phyloP scores from a whole-genome alignment of 1,139 yeast genomes.

The Scheffersomyces lignicola region DNA sequence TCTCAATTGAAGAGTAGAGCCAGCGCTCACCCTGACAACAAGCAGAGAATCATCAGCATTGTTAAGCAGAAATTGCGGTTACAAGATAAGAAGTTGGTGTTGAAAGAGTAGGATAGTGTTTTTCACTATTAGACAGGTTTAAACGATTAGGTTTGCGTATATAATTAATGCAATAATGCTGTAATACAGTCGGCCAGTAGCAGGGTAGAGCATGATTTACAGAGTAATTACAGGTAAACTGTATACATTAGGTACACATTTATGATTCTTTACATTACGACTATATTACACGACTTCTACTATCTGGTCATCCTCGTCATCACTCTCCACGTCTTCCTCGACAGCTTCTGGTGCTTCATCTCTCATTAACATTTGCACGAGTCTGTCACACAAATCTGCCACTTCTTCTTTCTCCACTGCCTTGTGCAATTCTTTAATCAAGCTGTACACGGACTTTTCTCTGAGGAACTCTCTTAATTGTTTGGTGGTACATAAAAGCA shows the following conservation, averaged over 20 bases:
- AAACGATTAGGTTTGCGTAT: no score
- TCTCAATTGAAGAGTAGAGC: slow-evolving; percentile 62
- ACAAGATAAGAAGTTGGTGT: slow-evolving; percentile 61
- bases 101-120: no score
- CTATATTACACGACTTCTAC: slow-evolving; percentile 48
- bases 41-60: slow-evolving; percentile 61
- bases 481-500: slow-evolving; percentile 75
- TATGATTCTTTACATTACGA: no score
- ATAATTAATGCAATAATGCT: no score
- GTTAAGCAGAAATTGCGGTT: slow-evolving; percentile 70
- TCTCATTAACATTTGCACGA: slow-evolving; percentile 87
- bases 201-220: no score
- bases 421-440: slow-evolving; percentile 82
- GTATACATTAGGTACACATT: no score
- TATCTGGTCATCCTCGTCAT: slow-evolving; percentile 42
- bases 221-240: no score
- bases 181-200: no score
- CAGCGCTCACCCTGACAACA: slow-evolving; percentile 68
- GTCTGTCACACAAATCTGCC: slow-evolving; percentile 66
- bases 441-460: slow-evolving; percentile 75
- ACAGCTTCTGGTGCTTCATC: slow-evolving; percentile 62
- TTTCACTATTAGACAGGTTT: no score
- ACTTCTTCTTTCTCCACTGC: slow-evolving; percentile 63
- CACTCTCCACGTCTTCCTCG: slow-evolving; percentile 22
- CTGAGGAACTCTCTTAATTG: slow-evolving; percentile 74